Evolutionary conservation across 257 asterid genomes (phyloP).

Genomic region (Ballota nigra): DNA sequence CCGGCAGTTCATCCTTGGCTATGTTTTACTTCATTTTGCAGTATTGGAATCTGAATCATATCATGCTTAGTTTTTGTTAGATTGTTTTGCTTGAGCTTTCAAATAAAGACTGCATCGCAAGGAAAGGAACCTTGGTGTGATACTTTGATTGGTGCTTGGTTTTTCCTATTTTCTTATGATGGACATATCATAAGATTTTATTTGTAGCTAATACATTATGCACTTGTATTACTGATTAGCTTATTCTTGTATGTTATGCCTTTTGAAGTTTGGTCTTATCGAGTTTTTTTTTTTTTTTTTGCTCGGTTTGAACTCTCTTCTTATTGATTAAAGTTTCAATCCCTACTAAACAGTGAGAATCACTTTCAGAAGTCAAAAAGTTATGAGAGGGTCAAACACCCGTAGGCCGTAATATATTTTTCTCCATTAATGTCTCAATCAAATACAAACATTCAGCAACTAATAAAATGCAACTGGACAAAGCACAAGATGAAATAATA

Average conservation of each 20-base stretch:
- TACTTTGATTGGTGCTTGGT: constrained; percentile 11
- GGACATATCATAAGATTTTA: neutral
- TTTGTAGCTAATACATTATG: neutral
- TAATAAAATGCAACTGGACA: too few species aligned
- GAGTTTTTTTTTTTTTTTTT: too few species aligned
- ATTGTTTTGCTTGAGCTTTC: constrained; percentile 13
- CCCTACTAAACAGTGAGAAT: too few species aligned
- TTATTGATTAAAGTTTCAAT: too few species aligned
- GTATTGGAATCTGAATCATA: constrained; percentile 22
- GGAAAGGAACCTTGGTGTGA: constrained; percentile 6
- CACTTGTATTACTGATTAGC: neutral
- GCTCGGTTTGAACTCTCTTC: neutral
- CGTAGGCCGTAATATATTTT: too few species aligned
- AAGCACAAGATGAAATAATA: too few species aligned
- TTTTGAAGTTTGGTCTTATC: neutral
- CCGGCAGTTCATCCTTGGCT: constrained; percentile 97
- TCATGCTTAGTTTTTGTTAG: constrained; percentile 2
- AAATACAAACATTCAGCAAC: too few species aligned
- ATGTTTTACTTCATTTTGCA: constrained; percentile 33
- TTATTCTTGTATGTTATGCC: neutral
- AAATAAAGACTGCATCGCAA: constrained; percentile 13
- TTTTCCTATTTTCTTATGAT: neutral
- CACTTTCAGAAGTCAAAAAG: too few species aligned
- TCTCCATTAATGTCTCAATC: too few species aligned
- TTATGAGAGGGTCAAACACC: too few species aligned